Percentiles rank a stretch among this genome's conserved stretches.
phyloP scores from a whole-genome alignment of 768 basidiomycete species.

The Tephrocybe sp. region DNA sequence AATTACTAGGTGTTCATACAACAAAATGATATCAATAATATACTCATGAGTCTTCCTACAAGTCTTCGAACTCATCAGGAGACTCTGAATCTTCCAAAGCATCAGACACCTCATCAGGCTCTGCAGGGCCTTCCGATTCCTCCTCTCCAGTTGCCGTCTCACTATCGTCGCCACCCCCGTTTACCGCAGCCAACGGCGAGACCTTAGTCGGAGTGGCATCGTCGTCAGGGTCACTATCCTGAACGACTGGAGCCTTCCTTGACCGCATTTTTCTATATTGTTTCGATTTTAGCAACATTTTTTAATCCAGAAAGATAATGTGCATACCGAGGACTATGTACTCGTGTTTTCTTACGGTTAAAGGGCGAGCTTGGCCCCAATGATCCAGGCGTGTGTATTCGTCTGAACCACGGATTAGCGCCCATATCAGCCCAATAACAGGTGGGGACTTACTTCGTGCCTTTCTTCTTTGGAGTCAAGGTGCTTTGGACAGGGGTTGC shows the following conservation, averaged over 20 bases:
- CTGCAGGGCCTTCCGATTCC: neutral
- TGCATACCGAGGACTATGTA: slow-evolving; percentile 26
- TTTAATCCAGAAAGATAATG: neutral
- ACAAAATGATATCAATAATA: neutral
- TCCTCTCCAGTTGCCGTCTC: neutral
- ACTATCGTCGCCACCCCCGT: neutral
- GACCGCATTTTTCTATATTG: slow-evolving; percentile 8
- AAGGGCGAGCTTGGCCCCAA: slow-evolving; percentile 23
- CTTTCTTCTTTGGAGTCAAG: slow-evolving; percentile 30
- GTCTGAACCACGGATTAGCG: slow-evolving; percentile 13
- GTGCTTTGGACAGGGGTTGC: slow-evolving; percentile 13
- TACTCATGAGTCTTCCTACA: neutral
- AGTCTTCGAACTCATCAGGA: neutral
- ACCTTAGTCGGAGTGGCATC: neutral
- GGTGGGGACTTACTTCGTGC: slow-evolving; percentile 26
- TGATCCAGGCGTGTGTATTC: slow-evolving; percentile 24
- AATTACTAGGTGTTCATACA: too few relatives aligned
- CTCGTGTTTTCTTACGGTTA: slow-evolving; percentile 26
- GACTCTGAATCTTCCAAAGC: neutral
- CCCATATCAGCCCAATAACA: neutral
- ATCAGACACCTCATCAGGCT: neutral
- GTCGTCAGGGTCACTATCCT: neutral
- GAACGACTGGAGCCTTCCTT: neutral
- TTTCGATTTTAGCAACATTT: neutral
- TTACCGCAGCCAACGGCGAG: neutral